Conservation (phyloP, 108 stramenopile genomes). For the Seminavis robusta region DNA sequence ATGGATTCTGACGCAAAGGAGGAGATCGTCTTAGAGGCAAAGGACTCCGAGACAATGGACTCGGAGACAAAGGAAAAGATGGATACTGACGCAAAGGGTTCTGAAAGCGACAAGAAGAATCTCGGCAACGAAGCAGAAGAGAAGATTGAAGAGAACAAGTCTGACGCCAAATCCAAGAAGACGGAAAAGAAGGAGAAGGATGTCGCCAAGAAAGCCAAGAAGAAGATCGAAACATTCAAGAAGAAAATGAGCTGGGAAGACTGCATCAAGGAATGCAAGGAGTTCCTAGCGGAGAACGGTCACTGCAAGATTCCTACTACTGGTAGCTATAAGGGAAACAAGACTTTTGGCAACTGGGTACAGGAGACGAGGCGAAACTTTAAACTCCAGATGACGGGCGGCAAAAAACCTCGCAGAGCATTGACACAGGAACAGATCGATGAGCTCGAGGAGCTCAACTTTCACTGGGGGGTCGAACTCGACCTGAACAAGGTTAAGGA, state of each 20-base stretch:
- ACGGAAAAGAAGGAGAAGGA: conserved; percentile 6
- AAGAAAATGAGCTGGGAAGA: not conserved
- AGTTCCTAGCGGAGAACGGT: not conserved
- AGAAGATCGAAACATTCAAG: not conserved
- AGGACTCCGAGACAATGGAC: too few species aligned
- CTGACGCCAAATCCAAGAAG: too few species aligned
- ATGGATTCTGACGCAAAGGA: too few species aligned
- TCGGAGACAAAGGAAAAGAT: too few species aligned
- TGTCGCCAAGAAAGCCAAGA: not conserved
- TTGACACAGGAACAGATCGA: not conserved
- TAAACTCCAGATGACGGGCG: conserved; percentile 1
- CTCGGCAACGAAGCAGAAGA: conserved; percentile 5
- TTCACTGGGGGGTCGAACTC: conserved; percentile 8
- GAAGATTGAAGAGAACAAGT: conserved; percentile 12
- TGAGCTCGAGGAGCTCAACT: conserved; percentile 1
- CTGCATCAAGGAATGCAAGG: not conserved
- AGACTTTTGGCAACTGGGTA: conserved; percentile 5
- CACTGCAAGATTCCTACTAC: conserved; percentile 7
- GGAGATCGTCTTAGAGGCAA: too few species aligned
- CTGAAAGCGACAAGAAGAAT: conserved; percentile 5
- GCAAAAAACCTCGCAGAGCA: not conserved
- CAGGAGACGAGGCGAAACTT: conserved; percentile 8
- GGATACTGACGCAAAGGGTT: too few species aligned
- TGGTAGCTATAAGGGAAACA: not conserved
- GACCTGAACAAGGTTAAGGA: not conserved